A percentile compares a stretch with the other conserved stretches of the same genome.
These are phyloP conservation scores for Niebla homalea DNA, from an alignment of 495 filamentous ascomycete species.

Conservation along the genomic window DNA sequence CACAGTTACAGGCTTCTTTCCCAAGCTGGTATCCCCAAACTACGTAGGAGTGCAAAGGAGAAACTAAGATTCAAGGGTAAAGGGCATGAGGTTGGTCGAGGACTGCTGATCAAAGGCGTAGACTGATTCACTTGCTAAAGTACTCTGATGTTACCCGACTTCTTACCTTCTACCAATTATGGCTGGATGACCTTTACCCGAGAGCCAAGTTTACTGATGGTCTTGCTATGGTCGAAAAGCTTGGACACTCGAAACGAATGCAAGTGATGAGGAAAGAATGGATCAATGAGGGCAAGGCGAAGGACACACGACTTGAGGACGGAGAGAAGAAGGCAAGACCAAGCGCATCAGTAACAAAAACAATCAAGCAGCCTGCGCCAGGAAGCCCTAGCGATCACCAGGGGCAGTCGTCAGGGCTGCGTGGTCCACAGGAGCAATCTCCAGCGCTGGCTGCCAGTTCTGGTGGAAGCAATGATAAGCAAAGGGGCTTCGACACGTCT, in stretches of 20 bases:
- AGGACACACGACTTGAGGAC: not conserved
- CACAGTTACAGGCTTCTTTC: conserved; percentile 50
- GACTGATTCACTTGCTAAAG: conserved; percentile 29
- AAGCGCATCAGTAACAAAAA: no score
- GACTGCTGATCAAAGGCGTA: conserved; percentile 2
- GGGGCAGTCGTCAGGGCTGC: no score
- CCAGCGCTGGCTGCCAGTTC: no score
- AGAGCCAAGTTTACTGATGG: conserved; percentile 90
- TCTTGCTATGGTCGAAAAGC: conserved; percentile 81
- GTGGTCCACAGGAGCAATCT: no score
- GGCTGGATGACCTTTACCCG: conserved; percentile 93
- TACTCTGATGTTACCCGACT: conserved; percentile 75
- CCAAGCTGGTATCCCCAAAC: conserved; percentile 66
- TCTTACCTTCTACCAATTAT: conserved; percentile 84
- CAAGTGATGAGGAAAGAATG: conserved; percentile 66
- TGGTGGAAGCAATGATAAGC: no score
- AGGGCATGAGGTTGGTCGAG: conserved; percentile 63
- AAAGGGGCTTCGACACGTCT: not conserved
- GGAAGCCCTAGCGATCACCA: no score
- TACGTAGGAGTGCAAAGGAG: conserved; percentile 56
- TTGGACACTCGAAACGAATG: conserved; percentile 67
- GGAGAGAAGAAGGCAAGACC: no score
- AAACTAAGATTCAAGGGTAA: conserved; percentile 78
- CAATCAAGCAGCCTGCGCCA: no score
- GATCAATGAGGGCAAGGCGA: conserved; percentile 61